Evolutionary conservation across 1,284 basidiomycete genomes (phyloP), one percentile per base, ranked within the genome.

Genomic region (Rhodotorula glutinis): DNA sequence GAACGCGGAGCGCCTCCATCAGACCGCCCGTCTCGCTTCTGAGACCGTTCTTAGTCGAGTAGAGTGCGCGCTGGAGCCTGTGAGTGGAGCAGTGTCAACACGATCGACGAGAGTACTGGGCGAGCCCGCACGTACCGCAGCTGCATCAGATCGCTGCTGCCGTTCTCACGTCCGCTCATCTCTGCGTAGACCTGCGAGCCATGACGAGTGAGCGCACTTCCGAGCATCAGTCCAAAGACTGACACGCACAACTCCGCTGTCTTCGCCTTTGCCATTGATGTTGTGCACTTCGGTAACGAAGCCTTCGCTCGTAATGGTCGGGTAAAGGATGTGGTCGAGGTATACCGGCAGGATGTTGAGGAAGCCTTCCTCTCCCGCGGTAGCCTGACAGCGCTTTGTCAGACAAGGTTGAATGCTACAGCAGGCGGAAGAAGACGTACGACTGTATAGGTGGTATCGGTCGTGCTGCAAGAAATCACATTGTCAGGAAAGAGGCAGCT

Each of bases 81-180:
- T 59, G 43, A 57, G 30, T 27, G 19, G 14, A 9, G 14, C n/a
- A n/a, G n/a, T n/a, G n/a, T n/a, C n/a, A n/a, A n/a, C n/a, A n/a
- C n/a, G n/a, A n/a, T n/a, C n/a, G n/a, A n/a, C n/a, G n/a, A n/a
- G n/a, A n/a, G n/a, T n/a, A n/a, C n/a, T n/a, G 21, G 16, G 63
- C 47, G 63, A 59, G 44, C 53, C 25, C 29, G 16, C 4, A 75
- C 79, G 63, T 75, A 92, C 91, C 85, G 81, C 53, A 95, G 83
- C 58, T 88, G 86, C 89, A 98, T 94, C 52, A 97, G 82, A 81
- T 97, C 92, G 19, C 86, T 87, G 0, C 90, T 86, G 8, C 90
- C 91, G 76, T 98, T 98, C 81, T 98, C 90, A 57, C 95, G 85
- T 1, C 92, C 96, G 81, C 98, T 95, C 96, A 99, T 99, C 71